Conservation (phyloP, 331 rosid species). For the Quercus lobata region DNA sequence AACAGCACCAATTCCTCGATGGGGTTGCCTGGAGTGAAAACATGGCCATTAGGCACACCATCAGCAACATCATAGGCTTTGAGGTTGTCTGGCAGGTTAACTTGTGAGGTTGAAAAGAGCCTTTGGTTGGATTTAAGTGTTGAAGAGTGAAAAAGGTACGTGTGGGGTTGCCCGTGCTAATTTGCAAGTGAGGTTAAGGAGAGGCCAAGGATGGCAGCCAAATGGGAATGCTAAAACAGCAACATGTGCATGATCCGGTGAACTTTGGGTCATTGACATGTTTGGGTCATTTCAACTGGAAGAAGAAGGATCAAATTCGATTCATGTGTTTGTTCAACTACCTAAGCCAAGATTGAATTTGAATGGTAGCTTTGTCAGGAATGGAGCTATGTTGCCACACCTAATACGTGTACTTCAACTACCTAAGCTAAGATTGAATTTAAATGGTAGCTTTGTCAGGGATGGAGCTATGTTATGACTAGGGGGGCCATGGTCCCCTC, state of each 20-base stretch:
- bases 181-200: slow-evolving; percentile 6
- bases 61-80: neutral
- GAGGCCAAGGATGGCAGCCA: slow-evolving; percentile 4
- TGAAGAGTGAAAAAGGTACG: slow-evolving; percentile 1
- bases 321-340: too few species aligned
- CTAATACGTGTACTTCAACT: too few species aligned
- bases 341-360: too few species aligned
- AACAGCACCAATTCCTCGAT: slow-evolving; percentile 29
- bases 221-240: slow-evolving; percentile 20
- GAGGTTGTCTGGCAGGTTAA: neutral
- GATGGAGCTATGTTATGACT: too few species aligned
- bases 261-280: neutral
- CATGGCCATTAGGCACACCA: slow-evolving; percentile 1
- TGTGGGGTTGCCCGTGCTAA: neutral
- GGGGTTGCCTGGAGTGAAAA: neutral
- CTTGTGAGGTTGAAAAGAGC: too few species aligned
- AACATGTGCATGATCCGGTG: neutral
- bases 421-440: too few species aligned
- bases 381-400: too few species aligned
- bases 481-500: too few species aligned
- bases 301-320: too few species aligned
- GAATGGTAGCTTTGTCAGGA: too few species aligned
- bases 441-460: too few species aligned
- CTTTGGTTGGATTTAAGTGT: slow-evolving; percentile 3
- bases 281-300: too few species aligned